Evolutionary conservation across 2,329 filamentous ascomycete species (phyloP).

Genomic region (Neopestalotiopsis sp.): DNA sequence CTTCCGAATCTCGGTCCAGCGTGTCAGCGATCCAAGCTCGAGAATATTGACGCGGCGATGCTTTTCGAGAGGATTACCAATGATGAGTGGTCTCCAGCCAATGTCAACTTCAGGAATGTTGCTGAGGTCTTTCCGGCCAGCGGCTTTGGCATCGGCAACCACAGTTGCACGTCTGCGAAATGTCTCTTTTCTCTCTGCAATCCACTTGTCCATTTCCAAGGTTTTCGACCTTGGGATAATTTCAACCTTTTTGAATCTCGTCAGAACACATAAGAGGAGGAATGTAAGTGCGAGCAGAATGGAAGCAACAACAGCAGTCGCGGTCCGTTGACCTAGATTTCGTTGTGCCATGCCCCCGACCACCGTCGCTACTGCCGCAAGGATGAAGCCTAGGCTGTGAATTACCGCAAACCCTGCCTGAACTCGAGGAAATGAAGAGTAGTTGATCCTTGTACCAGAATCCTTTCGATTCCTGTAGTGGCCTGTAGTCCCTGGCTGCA

Average conservation of each 20-base stretch:
- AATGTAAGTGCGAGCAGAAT: constrained; percentile 70
- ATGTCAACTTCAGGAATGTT: constrained; percentile 58
- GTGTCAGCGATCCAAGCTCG: constrained; percentile 70
- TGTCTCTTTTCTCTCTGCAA: constrained; percentile 54
- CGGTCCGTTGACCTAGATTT: constrained; percentile 68
- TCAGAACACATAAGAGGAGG: constrained; percentile 65
- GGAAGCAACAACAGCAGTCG: constrained; percentile 71
- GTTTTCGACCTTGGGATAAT: constrained; percentile 70
- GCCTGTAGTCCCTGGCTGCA: constrained; percentile 73
- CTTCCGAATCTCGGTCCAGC: constrained; percentile 75
- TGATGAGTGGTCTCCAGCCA: constrained; percentile 71
- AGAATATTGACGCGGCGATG: constrained; percentile 73
- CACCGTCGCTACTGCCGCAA: constrained; percentile 72
- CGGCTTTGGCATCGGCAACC: constrained; percentile 39
- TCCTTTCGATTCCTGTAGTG: constrained; percentile 50
- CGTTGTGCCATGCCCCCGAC: constrained; percentile 72
- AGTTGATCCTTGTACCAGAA: constrained; percentile 64
- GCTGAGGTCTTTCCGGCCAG: constrained; percentile 31
- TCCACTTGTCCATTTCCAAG: constrained; percentile 59
- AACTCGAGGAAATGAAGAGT: constrained; percentile 77
- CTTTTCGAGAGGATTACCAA: constrained; percentile 74
- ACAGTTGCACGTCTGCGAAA: constrained; percentile 49
- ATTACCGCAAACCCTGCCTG: constrained; percentile 73
- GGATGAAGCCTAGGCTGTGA: constrained; percentile 72
- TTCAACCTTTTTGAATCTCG: constrained; percentile 69